Percentiles rank a stretch among this genome's conserved stretches.
Evolutionary conservation across 75 land plant species (phyloP).

Genomic region (Selaginella moellendorffii): DNA sequence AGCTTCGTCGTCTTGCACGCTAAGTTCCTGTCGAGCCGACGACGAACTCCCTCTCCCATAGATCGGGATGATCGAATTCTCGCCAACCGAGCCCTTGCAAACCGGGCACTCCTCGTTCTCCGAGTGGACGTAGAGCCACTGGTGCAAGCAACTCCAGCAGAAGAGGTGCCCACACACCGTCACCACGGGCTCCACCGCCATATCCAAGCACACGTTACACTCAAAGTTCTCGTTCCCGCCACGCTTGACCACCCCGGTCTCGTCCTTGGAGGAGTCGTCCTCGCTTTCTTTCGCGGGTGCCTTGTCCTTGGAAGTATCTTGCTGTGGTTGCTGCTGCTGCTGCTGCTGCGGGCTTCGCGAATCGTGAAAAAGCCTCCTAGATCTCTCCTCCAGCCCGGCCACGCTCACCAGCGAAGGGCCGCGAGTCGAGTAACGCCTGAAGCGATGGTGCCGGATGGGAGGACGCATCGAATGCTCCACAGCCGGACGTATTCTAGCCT

Average conservation of each 20-base stretch:
- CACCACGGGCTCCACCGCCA: conserved; percentile 65
- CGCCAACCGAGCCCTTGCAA: conserved; percentile 58
- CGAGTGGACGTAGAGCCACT: conserved; percentile 61
- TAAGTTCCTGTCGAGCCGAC: not conserved
- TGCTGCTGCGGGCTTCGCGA: too few relatives aligned
- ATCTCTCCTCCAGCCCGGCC: too few relatives aligned
- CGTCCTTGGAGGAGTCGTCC: not conserved
- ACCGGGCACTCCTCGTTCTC: conserved; percentile 65
- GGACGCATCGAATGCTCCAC: too few relatives aligned
- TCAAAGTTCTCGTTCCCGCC: conserved; percentile 31
- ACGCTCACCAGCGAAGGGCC: too few relatives aligned
- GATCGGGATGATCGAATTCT: conserved; percentile 47
- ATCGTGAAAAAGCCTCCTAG: too few relatives aligned
- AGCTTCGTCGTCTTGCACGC: too few relatives aligned
- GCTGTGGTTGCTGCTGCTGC: too few relatives aligned
- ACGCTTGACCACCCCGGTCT: not conserved
- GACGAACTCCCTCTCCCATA: conserved; percentile 52
- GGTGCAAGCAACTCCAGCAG: conserved; percentile 78
- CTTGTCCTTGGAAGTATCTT: too few relatives aligned
- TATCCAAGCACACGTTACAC: conserved; percentile 71
- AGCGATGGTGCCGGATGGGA: too few relatives aligned
- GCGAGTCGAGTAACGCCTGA: too few relatives aligned
- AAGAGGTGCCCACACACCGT: conserved; percentile 81
- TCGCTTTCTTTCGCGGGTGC: too few relatives aligned
- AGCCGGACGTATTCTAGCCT: not conserved